Evolutionary conservation across 257 asterid species (phyloP).

Genomic region (Solanum lycopersicoides): DNA sequence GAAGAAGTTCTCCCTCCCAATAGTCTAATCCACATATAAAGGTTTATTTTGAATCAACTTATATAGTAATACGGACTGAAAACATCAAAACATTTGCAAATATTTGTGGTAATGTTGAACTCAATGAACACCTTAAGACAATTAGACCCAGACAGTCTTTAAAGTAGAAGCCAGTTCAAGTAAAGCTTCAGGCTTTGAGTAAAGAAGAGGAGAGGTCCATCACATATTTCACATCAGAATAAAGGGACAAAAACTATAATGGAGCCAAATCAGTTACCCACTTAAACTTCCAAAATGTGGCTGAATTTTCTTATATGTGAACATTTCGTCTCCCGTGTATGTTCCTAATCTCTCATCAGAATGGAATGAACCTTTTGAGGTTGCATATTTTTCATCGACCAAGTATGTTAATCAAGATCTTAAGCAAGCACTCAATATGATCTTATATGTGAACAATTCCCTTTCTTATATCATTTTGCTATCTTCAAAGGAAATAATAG

Average conservation of each 20-base stretch:
- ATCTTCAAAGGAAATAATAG: neutral
- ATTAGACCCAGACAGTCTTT: neutral
- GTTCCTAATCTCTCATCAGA: neutral
- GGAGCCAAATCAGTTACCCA: neutral
- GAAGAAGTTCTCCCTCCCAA: neutral
- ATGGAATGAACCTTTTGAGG: neutral
- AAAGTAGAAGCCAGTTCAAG: neutral
- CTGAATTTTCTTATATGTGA: neutral
- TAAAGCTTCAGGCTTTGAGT: neutral
- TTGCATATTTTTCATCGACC: neutral
- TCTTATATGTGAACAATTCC: neutral
- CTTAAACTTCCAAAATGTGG: neutral
- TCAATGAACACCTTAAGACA: neutral
- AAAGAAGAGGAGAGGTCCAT: neutral
- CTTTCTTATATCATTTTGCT: neutral
- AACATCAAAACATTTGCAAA: neutral
- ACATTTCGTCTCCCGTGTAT: neutral
- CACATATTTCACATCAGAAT: neutral
- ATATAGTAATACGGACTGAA: neutral
- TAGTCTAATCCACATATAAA: neutral
- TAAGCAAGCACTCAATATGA: neutral
- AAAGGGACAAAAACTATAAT: neutral
- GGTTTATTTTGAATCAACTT: neutral
- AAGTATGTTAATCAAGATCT: neutral
- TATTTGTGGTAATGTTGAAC: neutral